phyloP scores from a whole-genome alignment of 495 filamentous ascomycete species.

The Penicillium cinerascens region DNA sequence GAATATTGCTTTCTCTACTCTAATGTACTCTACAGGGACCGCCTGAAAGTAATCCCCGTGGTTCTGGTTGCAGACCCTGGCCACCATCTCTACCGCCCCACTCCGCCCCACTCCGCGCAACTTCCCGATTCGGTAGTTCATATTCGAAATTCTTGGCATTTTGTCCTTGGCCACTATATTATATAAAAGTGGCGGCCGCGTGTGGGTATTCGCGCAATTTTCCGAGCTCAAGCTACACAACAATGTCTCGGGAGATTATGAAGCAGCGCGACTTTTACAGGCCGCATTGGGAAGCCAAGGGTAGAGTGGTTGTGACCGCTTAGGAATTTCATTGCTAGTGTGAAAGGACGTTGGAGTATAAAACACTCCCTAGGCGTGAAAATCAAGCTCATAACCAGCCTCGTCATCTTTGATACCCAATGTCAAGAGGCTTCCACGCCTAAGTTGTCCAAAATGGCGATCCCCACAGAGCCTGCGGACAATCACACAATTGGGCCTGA shows the following conservation, averaged over 20 bases:
- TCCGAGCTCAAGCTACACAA: background rate
- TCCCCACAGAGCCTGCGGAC: background rate
- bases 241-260: background rate
- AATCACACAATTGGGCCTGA: conserved; percentile 5
- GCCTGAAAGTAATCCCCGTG: background rate
- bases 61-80: background rate
- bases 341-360: background rate
- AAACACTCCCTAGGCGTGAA: background rate
- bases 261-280: conserved; percentile 1
- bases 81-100: conserved; percentile 9
- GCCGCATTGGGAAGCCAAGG: conserved; percentile 3
- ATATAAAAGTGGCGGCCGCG: background rate
- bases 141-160: conserved; percentile 13
- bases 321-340: background rate
- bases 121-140: conserved; percentile 19
- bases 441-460: background rate
- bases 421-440: background rate
- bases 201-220: background rate
- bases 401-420: background rate
- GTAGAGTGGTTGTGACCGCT: conserved; percentile 1
- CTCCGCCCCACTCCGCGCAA: conserved; percentile 23
- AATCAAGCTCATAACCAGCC: background rate
- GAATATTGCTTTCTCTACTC: no score
- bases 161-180: background rate
- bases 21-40: no score